A percentile compares a stretch with the other conserved stretches of the same genome.
These are phyloP conservation scores for Margaritispora aquatica DNA, from an alignment of 495 filamentous ascomycete species.

Conservation along the genomic window DNA sequence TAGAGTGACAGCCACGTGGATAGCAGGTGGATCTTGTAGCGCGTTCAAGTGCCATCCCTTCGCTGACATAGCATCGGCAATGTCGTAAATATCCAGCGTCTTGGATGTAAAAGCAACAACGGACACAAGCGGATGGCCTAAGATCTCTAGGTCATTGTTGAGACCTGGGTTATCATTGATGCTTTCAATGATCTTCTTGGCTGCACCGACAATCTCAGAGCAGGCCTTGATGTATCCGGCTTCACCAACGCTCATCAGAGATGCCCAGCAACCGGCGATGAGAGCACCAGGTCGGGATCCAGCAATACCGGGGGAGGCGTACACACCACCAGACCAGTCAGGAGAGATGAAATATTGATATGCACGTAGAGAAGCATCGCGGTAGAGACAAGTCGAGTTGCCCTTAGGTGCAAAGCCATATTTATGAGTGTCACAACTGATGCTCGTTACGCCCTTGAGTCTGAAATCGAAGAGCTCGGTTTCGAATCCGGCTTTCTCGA, in stretches of 20 bases:
- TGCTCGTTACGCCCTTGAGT: conserved; percentile 86
- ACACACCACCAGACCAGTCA: conserved; percentile 93
- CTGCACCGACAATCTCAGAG: conserved; percentile 77
- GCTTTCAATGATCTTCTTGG: conserved; percentile 75
- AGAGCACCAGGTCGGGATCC: conserved; percentile 89
- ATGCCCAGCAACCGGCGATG: conserved; percentile 92
- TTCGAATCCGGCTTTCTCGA: conserved; percentile 86
- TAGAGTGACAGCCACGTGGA: conserved; percentile 92
- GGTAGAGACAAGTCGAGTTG: conserved; percentile 87
- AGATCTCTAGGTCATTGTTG: conserved; percentile 62
- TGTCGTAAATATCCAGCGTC: conserved; percentile 77
- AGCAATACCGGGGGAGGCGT: conserved; percentile 84
- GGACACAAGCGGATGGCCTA: conserved; percentile 82
- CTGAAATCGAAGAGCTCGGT: conserved; percentile 88
- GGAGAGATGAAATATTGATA: conserved; percentile 96
- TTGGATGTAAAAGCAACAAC: conserved; percentile 83
- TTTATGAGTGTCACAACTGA: conserved; percentile 96
- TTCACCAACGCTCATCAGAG: conserved; percentile 81
- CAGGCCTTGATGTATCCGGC: conserved; percentile 83
- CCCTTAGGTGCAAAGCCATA: conserved; percentile 99
- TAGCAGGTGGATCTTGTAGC: conserved; percentile 84
- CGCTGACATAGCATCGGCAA: conserved; percentile 74
- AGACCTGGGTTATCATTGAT: conserved; percentile 61
- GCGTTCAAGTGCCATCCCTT: conserved; percentile 94
- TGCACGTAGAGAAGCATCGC: conserved; percentile 64